Evolutionary conservation across 2,329 filamentous ascomycete genomes (phyloP), one percentile per base, ranked within the genome.

Genomic region (Lecanosticta acicola): DNA sequence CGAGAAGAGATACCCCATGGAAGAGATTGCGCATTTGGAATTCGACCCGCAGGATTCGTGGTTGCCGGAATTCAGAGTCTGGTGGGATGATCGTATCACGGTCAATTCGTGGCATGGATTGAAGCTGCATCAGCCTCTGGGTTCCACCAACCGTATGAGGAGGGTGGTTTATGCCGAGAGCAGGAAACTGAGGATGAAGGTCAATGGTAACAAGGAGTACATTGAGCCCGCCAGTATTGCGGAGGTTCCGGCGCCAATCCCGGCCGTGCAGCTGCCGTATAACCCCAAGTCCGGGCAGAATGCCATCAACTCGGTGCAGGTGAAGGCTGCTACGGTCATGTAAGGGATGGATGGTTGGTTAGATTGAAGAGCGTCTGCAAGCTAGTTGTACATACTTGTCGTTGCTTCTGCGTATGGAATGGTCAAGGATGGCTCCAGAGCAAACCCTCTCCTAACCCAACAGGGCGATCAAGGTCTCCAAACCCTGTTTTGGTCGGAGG

Each of bases 81-180:
- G 64, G 65, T 69, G 66, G 66, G 66, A 68, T 37, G 65, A 68
- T 39, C 50, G 64, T 2, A 68, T 68, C 21, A 68, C 65, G 3
- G 59, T 62, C 48, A 68, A 70, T 46, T 59, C 58, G 19, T 70
- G 66, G 66, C 66, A 69, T 50, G 66, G 67, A 0, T 44, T 70
- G 14, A 66, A 65, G 52, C 55, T 55, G 39, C 64, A 69, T 49
- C 65, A 65, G 55, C 66, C 66, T 3, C 59, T 69, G 1, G 67
- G 68, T 1, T 65, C 61, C 48, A 68, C 66, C 29, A 69, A 69
- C 49, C 47, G 67, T 13, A 68, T 69, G 66, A 54, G 67, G 4
- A 59, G 64, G 41, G 67, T 69, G 0, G 67, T 70, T 16, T 70
- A 71, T 54, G 66, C 66, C 0, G 66, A 69, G 59, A 63, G 58